phyloP scores from a whole-genome alignment of 768 basidiomycete genomes.

The Filobasidium wieringae region DNA sequence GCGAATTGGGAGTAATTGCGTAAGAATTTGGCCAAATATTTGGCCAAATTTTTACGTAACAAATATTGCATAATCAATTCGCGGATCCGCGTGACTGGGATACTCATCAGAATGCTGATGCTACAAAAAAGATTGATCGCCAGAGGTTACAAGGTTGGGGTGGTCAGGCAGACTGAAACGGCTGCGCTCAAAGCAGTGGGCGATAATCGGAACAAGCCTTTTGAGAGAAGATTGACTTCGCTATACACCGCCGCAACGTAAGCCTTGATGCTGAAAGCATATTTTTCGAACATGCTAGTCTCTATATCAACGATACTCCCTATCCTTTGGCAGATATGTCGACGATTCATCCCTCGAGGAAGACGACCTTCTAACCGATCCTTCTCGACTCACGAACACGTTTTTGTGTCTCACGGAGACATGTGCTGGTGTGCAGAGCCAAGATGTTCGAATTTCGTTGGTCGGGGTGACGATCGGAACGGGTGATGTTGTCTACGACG shows the following conservation, averaged over 20 bases:
- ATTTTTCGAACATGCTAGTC: not conserved
- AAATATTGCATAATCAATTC: not conserved
- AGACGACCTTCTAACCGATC: conserved; percentile 20
- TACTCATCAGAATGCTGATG: not conserved
- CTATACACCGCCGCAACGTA: conserved; percentile 82
- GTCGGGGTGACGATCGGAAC: conserved; percentile 73
- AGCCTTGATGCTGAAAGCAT: conserved; percentile 35
- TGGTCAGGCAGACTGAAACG: conserved; percentile 39
- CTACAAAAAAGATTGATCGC: conserved; percentile 29
- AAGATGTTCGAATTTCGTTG: conserved; percentile 52
- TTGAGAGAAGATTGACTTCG: conserved; percentile 48
- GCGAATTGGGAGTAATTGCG: not conserved
- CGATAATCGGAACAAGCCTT: conserved; percentile 38
- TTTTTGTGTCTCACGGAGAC: conserved; percentile 65
- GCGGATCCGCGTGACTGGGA: not conserved
- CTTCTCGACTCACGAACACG: conserved; percentile 50
- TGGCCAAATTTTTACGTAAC: not conserved
- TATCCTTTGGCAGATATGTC: conserved; percentile 54
- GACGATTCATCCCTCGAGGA: conserved; percentile 46
- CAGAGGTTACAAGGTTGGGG: conserved; percentile 38
- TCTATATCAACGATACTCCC: not conserved
- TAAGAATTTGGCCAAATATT: not conserved
- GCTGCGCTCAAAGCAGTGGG: conserved; percentile 39
- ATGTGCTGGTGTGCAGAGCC: conserved; percentile 40
- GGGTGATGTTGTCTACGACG: conserved; percentile 87